Evolutionary conservation across 345 rosid genomes (phyloP), one percentile per base, ranked within the genome.

Genomic region (Noccaea caerulescens): DNA sequence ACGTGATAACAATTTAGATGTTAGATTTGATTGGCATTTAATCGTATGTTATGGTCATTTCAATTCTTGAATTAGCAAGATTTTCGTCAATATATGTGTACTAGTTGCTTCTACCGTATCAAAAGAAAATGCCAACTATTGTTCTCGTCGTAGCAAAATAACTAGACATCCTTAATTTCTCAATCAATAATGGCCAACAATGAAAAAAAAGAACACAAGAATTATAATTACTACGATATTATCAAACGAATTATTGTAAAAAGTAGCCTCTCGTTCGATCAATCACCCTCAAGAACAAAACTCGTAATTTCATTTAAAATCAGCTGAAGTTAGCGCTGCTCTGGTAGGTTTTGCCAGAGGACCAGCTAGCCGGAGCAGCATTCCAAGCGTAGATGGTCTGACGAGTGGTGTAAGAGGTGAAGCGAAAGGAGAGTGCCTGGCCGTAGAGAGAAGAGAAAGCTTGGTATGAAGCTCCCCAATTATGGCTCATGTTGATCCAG

Each of bases 381-480:
- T 90, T 84, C 77, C 67, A 80, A 43, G 81, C 84, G 16, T 79
- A 52, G 42, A 90, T 71, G 47, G 88, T 92, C 71, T 87, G 79
- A 69, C 82, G 87, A 47, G 88, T 78, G 1, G 92, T 72, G 68
- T 84, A 84, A 3, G 93, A 90, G 13, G 86, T 82, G 68, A 92
- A 2, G 71, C 79, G 78, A 79, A 92, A 90, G 38, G 98, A 92
- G 27, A 90, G 77, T 52, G 97, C 5, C 63, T 93, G 98, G 18
- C 97, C 93, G 1, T 78, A 63, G 0, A 92, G 84, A 34, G 83
- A 71, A 25, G 98, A 83, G 53, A 93, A 90, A 13, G 97, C 98
- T 68, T 92, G 98, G 58, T 88, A 92, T 0, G 98, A 84, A 60
- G 97, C 98, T 44, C 98, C 95, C 95, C 97, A 90, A 39, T 93